Evolutionary conservation across 192 early-diverging fungal genomes (phyloP), one percentile per base, ranked within the genome.

Genomic region (Linnemannia schmuckeri): DNA sequence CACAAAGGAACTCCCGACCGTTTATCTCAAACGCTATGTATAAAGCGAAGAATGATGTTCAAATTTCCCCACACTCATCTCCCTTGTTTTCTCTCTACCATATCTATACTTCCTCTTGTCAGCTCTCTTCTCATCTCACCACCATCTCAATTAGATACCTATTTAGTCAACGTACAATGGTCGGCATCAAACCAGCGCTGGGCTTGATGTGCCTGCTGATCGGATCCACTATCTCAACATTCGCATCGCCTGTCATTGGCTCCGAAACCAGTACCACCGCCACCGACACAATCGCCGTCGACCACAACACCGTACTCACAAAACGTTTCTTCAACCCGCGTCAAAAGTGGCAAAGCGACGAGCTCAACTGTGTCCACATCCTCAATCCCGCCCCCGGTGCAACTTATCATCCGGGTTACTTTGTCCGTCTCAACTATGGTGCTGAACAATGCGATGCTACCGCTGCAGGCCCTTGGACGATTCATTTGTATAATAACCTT

Each of bases 401-500:
- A 33, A 54, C 73, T 6, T 85, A 75, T 30, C 49, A 72, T 24
- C 77, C 82, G 35, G 82, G 82, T 6, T 85, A 42, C 27, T 79
- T 85, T 42, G 77, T 85, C 24, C 77, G 77, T 10, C 75, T 85
- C 73, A 71, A 38, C 40, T 85, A 76, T 47, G 82, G 82, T 22
- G 52, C 76, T 13, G 57, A 35, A 18, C 41, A 75, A n/a, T 83
- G 82, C 44, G 37, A 71, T 22, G 82, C 72, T 7, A 55, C 63
- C 6, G 40, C 70, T 22, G 42, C 74, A 22, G 68, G 49, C 1
- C 82, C 82, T 44, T 85, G 77, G 82, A 70, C 77, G 0, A 85
- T 85, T 41, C 82, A 85, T 61, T 38, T 85, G 6, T 85, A 85
- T 22, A 85, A 85, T 41, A 85, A 85, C 33, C 82, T 78, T 18